phyloP scores from a whole-genome alignment of 257 asterid genomes.

The Salvia hispanica region DNA sequence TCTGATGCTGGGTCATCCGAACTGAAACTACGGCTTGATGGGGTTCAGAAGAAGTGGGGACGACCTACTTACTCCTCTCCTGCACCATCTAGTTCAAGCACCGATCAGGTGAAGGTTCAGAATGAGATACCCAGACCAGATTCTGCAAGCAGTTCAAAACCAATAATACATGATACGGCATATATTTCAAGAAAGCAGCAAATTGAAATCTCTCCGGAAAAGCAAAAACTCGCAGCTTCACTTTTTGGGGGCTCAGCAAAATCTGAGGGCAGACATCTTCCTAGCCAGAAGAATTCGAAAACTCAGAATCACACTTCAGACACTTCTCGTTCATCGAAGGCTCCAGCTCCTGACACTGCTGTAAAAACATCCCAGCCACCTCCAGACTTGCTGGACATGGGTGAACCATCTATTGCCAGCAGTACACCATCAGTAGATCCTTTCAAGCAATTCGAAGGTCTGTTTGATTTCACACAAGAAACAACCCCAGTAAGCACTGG shows the following conservation, averaged over 20 bases:
- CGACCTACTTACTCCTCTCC: slow-evolving; percentile 65
- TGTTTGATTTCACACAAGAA: slow-evolving; percentile 62
- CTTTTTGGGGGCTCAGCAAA: slow-evolving; percentile 74
- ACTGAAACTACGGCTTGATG: slow-evolving; percentile 83
- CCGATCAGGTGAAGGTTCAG: slow-evolving; percentile 47
- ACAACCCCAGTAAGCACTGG: slow-evolving; percentile 40
- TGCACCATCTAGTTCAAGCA: slow-evolving; percentile 55
- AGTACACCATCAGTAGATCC: slow-evolving; percentile 64
- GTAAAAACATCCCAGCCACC: slow-evolving; percentile 65
- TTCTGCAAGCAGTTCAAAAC: slow-evolving; percentile 44
- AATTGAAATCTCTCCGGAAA: slow-evolving; percentile 69
- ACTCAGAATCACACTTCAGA: slow-evolving; percentile 49
- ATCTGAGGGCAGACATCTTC: slow-evolving; percentile 57
- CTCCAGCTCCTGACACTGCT: slow-evolving; percentile 42
- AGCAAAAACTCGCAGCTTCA: slow-evolving; percentile 92
- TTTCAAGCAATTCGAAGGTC: slow-evolving; percentile 86
- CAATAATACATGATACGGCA: slow-evolving; percentile 45
- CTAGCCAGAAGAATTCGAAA: slow-evolving; percentile 52
- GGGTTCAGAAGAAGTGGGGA: slow-evolving; percentile 98
- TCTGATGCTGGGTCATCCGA: slow-evolving; percentile 58
- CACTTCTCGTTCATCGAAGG: slow-evolving; percentile 46
- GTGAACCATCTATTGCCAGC: slow-evolving; percentile 58
- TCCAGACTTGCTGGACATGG: slow-evolving; percentile 88
- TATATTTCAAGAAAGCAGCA: slow-evolving; percentile 62
- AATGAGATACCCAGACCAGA: slow-evolving; percentile 54